phyloP scores from a whole-genome alignment of 2,329 filamentous ascomycete genomes.

The Stagonosporopsis cucurbitacearum region DNA sequence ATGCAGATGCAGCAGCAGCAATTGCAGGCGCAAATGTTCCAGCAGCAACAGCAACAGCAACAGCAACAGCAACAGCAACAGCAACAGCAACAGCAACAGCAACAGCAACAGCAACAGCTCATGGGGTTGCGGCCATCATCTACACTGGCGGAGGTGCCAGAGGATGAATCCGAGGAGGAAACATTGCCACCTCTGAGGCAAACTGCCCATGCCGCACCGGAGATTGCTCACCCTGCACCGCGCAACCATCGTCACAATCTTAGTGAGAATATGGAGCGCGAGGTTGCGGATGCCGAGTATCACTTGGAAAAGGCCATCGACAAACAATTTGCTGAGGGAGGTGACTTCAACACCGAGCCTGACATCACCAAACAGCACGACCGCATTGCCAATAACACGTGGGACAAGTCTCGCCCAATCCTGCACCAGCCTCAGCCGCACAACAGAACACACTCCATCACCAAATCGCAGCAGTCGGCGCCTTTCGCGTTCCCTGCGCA shows the following conservation, averaged over 20 bases:
- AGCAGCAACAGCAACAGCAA: constrained; percentile 51
- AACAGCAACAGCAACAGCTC: constrained; percentile 52
- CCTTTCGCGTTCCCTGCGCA: constrained; percentile 41
- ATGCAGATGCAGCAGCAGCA: constrained; percentile 59
- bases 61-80: constrained; percentile 56
- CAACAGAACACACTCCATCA: constrained; percentile 73
- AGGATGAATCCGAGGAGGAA: constrained; percentile 71
- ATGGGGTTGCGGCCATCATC: constrained; percentile 55
- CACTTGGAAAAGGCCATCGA: constrained; percentile 81
- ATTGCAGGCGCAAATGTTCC: constrained; percentile 59
- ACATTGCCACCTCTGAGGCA: constrained; percentile 49
- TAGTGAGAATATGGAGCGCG: constrained; percentile 78
- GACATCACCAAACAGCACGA: constrained; percentile 38
- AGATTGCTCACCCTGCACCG: constrained; percentile 67
- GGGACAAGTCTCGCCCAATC: constrained; percentile 51
- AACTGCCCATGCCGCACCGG: constrained; percentile 50
- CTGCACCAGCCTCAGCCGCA: constrained; percentile 78
- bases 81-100: no score
- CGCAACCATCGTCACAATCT: constrained; percentile 72
- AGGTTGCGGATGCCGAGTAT: constrained; percentile 85
- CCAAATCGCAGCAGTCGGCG: constrained; percentile 62
- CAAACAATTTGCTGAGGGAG: constrained; percentile 78
- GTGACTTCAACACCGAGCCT: constrained; percentile 67
- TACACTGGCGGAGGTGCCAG: constrained; percentile 72
- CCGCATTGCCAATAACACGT: constrained; percentile 36